Base-by-base conservation (phyloP, 176 grass and related monocot genomes). In the Elaeis guineensis region DNA sequence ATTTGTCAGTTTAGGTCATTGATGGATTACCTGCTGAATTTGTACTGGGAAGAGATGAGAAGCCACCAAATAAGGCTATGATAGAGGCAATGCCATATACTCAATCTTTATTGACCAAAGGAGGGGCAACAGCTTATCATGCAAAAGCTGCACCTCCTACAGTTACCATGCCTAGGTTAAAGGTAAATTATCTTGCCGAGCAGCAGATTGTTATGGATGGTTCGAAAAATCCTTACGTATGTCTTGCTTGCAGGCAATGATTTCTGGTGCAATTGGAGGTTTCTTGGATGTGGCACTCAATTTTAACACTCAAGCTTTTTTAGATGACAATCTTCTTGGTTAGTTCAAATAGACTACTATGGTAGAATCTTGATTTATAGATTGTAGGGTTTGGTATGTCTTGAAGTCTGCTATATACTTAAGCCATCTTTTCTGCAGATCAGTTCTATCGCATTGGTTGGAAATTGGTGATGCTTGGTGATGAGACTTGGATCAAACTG, bases 401-500 rank as follows among this genome's bases (percentile, higher is more conserved):
- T 44, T 44, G 20, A 4, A 35, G 0, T 20, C 8, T 59, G 25
- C 20, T 50, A 17, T 20, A 60, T 51, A 52, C 50, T 51, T 5
- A 24, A 56, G 44, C 21, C 25, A 19, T 17, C 18, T 56, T 69
- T 52, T 59, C 52, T 75, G 63, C 81, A 97, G 92, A 78, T 77
- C 92, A 97, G 52, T 83, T 97, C 60, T 83, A 83, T 74, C 68
- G 52, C 11, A 80, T 91, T 73, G 92, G 92, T 70, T 80, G 61
- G 82, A 85, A 86, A 23, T 73, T 97, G 78, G 83, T 97, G 26
- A 97, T 97, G 80, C 66, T 85, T 69, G 92, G 92, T 75, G 92
- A 97, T 74, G 84, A 97, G 19, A 97, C 92, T 69, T 97, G 92
- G 92, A 97, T 91, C 58, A 91, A 97, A 85, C 74, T 97, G 69